Evolutionary conservation across 176 grass and related monocot species (phyloP), one percentile per base, ranked within the genome.

Genomic region (Oryza officinalis): DNA sequence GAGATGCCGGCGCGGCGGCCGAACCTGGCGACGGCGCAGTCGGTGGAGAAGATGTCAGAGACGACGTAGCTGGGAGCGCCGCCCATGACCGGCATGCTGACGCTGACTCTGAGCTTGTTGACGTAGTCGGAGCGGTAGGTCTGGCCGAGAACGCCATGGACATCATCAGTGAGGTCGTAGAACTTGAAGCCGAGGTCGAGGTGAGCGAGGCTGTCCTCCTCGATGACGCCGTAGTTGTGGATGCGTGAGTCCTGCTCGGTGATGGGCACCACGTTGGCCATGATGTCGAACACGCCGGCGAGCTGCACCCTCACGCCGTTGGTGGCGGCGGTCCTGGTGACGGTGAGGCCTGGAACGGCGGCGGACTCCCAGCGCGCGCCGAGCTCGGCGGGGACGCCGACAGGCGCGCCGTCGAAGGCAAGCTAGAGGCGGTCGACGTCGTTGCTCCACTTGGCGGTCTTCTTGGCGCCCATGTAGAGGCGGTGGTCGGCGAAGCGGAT

Each of bases 131-230:
- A 33, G 20, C 83, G 33, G 79, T 92, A 92, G 5, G 87, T 87
- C 52, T 92, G 90, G 6, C 87, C 90, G 15, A 92, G 85, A 2
- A 91, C 89, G 0, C 86, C 86, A 46, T 89, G 80, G 9, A 87
- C 91, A 4, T 81, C 54, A 6, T 86, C 26, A 13, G 25, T 60
- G 23, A 87, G 87, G 30, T 66, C 41, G 32, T 81, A 41, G 52
- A 92, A 92, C 80, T 81, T 78, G 76, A 89, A 92, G 1, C 73
- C 87, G 2, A 92, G 17, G 26, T 92, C 87, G 1, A 89, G 33
- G 59, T 92, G 87, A 0, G 71, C 70, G 10, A 92, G 84, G 63
- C 70, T 80, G 30, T 89, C 91, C 1, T 81, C 82, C 10, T 69
- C 50, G 0, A 49, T 88, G 4, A 86, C 63, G 7, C 86, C 82